Base-by-base conservation (phyloP, 1,139 yeast species). In the Yamadazyma mexicana region DNA sequence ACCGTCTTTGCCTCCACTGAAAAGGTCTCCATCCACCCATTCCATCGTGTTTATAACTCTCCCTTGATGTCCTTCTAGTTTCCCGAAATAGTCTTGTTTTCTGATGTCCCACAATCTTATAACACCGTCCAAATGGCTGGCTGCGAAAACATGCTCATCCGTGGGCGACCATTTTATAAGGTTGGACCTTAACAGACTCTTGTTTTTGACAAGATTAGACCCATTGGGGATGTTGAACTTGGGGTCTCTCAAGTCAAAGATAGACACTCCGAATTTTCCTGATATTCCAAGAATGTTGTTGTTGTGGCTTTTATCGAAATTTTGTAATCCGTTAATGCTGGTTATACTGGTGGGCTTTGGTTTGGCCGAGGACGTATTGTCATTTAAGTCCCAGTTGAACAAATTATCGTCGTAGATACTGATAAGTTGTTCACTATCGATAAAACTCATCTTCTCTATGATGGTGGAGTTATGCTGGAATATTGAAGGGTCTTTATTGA, bases 21-120 rank as follows among this genome's bases (percentile, higher is more conserved):
- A 79, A 31, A 86, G 55, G 51, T 80, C 83, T 26, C 72, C 65
- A 9, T 69, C 62, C 40, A 72, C 64, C 95, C 95, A 87, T 48
- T 80, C 80, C 24, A 86, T 56, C 17, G 80, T 64, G 12, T 79
- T 76, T 12, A 85, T 68, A 25, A 59, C 55, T 34, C 48, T 52
- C 44, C 77, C 82, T 7, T 66, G 59, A 54, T 83, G 89, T 1
- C 87, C 87, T 5, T 63, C 57, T 29, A 85, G 63, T 27, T 66
- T 64, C 7, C 79, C 75, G 42, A 79, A 65, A 7, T 82, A 79
- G 14, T 71, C 75, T 37, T 77, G 69, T 51, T 72, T 75, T 45
- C 95, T 70, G 34, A 85, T 76, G 61, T 87, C 95, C 94, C 95
- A 87, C 33, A 87, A 64, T 49, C 83, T 67, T 33, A 83, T 74